Evolutionary conservation across 2,329 filamentous ascomycete species (phyloP).

Genomic region (Monosporascus ibericus): DNA sequence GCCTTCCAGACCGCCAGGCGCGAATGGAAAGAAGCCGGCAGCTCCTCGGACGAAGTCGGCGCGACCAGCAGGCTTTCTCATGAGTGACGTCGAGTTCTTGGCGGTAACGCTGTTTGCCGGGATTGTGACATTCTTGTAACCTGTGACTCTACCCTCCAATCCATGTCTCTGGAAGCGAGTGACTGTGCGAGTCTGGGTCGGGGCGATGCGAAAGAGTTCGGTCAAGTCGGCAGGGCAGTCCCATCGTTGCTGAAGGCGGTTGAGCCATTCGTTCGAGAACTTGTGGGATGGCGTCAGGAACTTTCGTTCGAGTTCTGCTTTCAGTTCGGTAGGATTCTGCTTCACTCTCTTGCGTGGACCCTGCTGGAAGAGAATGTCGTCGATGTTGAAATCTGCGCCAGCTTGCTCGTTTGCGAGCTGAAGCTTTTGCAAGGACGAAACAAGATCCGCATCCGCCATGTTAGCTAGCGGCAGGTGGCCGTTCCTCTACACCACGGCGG

Average conservation of each 20-base stretch:
- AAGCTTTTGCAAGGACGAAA: slow-evolving; percentile 45
- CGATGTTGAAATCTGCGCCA: slow-evolving; percentile 37
- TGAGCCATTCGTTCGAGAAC: slow-evolving; percentile 83
- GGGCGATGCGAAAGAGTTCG: slow-evolving; percentile 80
- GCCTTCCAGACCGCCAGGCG: slow-evolving; percentile 80
- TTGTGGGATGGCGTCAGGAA: slow-evolving; percentile 73
- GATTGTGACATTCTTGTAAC: slow-evolving; percentile 90
- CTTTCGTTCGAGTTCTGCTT: slow-evolving; percentile 64
- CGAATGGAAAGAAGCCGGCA: slow-evolving; percentile 90
- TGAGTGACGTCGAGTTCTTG: slow-evolving; percentile 88
- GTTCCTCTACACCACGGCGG: not conserved
- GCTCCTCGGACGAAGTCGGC: slow-evolving; percentile 91
- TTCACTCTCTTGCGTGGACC: slow-evolving; percentile 35
- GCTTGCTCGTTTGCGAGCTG: slow-evolving; percentile 32
- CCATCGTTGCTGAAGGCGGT: slow-evolving; percentile 84
- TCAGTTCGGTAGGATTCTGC: slow-evolving; percentile 57
- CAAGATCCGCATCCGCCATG: slow-evolving; percentile 31
- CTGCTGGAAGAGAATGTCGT: slow-evolving; percentile 49
- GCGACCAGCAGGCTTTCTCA: slow-evolving; percentile 77
- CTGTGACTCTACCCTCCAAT: slow-evolving; percentile 84
- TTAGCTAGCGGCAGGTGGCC: not conserved
- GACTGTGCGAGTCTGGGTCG: slow-evolving; percentile 90
- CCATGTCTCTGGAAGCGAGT: slow-evolving; percentile 89
- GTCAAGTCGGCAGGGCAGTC: slow-evolving; percentile 72
- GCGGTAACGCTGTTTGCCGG: slow-evolving; percentile 84